A percentile compares a stretch with the other conserved stretches of the same genome.
Evolutionary conservation across 805 yeast genomes (phyloP).

Genomic region (Cyberlindnera americana): DNA sequence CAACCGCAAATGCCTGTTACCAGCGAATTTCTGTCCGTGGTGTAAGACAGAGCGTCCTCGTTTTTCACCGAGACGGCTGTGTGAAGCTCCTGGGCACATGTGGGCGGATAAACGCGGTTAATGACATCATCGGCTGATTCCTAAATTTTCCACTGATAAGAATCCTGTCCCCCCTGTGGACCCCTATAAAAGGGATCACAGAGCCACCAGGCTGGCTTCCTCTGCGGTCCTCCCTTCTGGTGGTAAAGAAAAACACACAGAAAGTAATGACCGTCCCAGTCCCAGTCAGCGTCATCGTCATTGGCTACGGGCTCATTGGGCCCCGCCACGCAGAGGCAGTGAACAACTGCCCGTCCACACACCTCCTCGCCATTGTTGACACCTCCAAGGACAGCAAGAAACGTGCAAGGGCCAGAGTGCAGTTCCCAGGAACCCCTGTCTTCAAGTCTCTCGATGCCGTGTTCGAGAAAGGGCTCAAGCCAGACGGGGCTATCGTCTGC

Average conservation of each 20-base stretch:
- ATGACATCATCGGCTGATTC: not conserved
- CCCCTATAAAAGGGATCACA: no score
- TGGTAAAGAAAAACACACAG: no score
- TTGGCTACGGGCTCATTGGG: slow-evolving; percentile 23
- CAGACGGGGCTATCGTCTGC: slow-evolving; percentile 22
- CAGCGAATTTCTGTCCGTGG: no score
- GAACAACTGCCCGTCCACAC: slow-evolving; percentile 12
- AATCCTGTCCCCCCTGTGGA: no score
- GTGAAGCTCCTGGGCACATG: no score
- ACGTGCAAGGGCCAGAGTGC: slow-evolving; percentile 8
- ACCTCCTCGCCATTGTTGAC: slow-evolving; percentile 17
- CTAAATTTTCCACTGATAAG: no score
- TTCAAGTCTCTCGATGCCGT: slow-evolving; percentile 10
- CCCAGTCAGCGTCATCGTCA: slow-evolving; percentile 14
- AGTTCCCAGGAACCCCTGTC: slow-evolving; percentile 11
- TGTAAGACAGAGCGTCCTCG: no score
- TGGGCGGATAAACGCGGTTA: not conserved
- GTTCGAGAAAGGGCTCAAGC: slow-evolving; percentile 9
- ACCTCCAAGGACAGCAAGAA: slow-evolving; percentile 12
- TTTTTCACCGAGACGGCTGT: no score
- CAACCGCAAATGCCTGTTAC: no score
- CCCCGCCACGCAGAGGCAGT: slow-evolving; percentile 23
- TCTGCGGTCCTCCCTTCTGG: no score
- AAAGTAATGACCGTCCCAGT: slow-evolving; percentile 11
- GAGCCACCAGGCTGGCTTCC: no score